These are phyloP conservation scores for Heterococcus sp. DNA, from an alignment of 108 stramenopile species.

Conservation along the genomic window DNA sequence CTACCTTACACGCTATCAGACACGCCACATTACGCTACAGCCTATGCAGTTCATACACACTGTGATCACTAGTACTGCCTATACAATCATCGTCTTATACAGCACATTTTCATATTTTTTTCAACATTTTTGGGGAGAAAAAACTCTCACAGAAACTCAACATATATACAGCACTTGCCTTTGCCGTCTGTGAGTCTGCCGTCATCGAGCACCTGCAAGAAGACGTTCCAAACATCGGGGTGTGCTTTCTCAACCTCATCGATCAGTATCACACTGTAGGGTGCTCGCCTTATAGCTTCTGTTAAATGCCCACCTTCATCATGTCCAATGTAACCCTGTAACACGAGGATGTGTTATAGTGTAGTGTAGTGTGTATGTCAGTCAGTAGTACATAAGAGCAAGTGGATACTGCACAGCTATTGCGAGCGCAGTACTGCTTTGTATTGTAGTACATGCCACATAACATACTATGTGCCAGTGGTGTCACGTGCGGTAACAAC, in stretches of 20 bases:
- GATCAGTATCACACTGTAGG: slow-evolving; percentile 82
- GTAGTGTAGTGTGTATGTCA: too few relatives aligned
- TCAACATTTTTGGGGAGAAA: not conserved
- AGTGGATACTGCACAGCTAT: too few relatives aligned
- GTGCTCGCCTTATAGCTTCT: slow-evolving; percentile 78
- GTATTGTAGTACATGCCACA: too few relatives aligned
- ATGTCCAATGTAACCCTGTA: slow-evolving; percentile 72
- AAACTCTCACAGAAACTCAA: too few relatives aligned
- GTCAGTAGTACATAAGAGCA: too few relatives aligned
- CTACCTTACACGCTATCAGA: not conserved
- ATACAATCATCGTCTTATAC: not conserved
- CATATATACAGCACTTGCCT: too few relatives aligned
- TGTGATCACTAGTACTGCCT: not conserved
- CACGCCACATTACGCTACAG: not conserved
- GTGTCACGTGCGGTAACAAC: too few relatives aligned
- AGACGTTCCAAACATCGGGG: slow-evolving; percentile 74
- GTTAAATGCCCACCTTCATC: slow-evolving; percentile 90
- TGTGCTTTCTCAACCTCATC: slow-evolving; percentile 95
- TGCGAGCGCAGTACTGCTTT: too few relatives aligned
- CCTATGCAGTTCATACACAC: not conserved
- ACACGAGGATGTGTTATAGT: too few relatives aligned
- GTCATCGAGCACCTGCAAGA: slow-evolving; percentile 87
- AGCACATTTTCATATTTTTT: not conserved
- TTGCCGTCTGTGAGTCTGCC: slow-evolving; percentile 85
- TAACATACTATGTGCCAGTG: too few relatives aligned